Evolutionary conservation across 169 alveolate genomes (phyloP).

Genomic region (Babesia caballi): DNA sequence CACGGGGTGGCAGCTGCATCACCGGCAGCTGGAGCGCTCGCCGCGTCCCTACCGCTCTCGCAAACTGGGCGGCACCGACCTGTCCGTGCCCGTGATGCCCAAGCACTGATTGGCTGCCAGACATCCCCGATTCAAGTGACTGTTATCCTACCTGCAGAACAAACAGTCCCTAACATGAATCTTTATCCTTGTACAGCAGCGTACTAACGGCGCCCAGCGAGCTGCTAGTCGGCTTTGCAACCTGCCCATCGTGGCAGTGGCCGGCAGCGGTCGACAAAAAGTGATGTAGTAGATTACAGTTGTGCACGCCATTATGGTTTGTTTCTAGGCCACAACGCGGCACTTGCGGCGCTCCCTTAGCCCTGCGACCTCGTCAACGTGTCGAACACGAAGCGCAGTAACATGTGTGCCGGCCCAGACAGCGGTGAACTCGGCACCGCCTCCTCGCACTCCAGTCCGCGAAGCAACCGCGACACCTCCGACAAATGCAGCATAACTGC

Average conservation of each 20-base stretch:
- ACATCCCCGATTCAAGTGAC: no score
- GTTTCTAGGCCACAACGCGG: no score
- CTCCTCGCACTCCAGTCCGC: background rate
- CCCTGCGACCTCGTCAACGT: conserved; percentile 18
- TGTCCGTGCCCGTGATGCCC: conserved; percentile 70
- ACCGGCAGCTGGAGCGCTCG: conserved; percentile 17
- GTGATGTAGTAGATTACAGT: no score
- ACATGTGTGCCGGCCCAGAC: background rate
- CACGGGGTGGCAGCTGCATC: conserved; percentile 63
- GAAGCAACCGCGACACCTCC: conserved; percentile 5
- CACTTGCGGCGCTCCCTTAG: background rate
- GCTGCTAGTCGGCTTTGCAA: no score
- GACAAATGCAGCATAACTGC: conserved; percentile 38
- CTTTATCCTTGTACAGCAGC: no score
- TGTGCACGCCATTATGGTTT: no score
- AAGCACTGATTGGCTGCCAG: conserved; percentile 27
- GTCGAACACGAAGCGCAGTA: conserved; percentile 14
- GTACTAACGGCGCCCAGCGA: no score
- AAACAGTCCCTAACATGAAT: no score
- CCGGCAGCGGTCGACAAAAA: no score
- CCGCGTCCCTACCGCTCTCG: conserved; percentile 68
- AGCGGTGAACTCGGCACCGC: background rate
- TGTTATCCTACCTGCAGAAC: no score
- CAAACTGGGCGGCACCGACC: conserved; percentile 72
- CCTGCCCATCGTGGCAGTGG: no score